Percentiles rank a stretch among this genome's conserved stretches.
Conservation (phyloP, 78 protist genomes). For the Anaeramoeba flamelloides region DNA sequence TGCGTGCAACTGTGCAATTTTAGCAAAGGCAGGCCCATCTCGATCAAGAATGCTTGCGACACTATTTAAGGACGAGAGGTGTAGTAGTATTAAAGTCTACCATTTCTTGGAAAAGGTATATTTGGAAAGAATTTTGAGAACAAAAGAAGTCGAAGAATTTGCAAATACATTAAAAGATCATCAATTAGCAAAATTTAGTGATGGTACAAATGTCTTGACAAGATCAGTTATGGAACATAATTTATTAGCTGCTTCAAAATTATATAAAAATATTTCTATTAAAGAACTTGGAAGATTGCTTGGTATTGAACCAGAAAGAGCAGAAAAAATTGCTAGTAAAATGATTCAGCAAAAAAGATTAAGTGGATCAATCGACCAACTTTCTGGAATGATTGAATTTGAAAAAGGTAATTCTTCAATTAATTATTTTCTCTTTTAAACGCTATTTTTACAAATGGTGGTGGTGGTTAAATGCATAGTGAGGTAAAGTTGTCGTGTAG, state of each 20-base stretch:
- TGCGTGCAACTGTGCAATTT: conserved; percentile 61
- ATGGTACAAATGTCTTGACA: conserved; percentile 60
- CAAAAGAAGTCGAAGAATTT: conserved; percentile 42
- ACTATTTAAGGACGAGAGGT: conserved; percentile 72
- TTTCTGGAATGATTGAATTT: background rate
- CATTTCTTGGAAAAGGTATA: conserved; percentile 46
- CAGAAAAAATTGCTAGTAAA: conserved; percentile 56
- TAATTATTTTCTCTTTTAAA: too few relatives aligned
- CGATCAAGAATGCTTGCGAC: conserved; percentile 69
- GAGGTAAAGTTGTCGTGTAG: too few relatives aligned
- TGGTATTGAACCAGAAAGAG: conserved; percentile 46
- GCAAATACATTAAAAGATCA: conserved; percentile 36
- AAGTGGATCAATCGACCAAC: conserved; percentile 25
- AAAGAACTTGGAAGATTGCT: conserved; percentile 65
- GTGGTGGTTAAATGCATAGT: too few relatives aligned
- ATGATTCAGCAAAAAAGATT: conserved; percentile 70
- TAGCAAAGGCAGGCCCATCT: conserved; percentile 74
- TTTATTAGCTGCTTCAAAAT: conserved; percentile 43
- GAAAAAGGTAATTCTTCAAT: background rate
- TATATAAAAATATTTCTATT: conserved; percentile 64
- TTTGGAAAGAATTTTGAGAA: conserved; percentile 48
- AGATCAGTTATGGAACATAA: conserved; percentile 75
- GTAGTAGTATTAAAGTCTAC: conserved; percentile 15
- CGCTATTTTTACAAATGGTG: too few relatives aligned
- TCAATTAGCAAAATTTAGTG: conserved; percentile 45